phyloP scores from a whole-genome alignment of 352 stramenopile genomes.

The Globisporangium sylvaticum region DNA sequence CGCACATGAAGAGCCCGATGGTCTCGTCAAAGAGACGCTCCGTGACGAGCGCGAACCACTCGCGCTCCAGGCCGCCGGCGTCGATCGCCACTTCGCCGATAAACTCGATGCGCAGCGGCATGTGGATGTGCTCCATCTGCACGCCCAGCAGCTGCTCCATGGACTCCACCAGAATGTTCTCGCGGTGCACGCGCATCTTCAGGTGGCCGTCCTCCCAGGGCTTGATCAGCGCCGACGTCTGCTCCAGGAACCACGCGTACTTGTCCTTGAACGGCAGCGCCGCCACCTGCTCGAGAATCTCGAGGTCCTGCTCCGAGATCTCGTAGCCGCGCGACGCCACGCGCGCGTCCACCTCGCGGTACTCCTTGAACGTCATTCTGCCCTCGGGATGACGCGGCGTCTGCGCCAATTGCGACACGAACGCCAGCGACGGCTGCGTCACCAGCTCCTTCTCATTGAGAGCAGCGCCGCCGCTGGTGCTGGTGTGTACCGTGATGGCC shows the following conservation, averaged over 20 bases:
- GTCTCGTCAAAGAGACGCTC: conserved; percentile 86
- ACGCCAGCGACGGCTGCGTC: conserved; percentile 77
- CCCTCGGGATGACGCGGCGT: conserved; percentile 77
- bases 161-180: conserved; percentile 81
- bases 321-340: conserved; percentile 84
- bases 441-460: conserved; percentile 58
- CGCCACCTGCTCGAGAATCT: conserved; percentile 83
- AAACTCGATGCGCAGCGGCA: conserved; percentile 87
- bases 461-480: neutral
- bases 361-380: conserved; percentile 88
- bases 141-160: conserved; percentile 83
- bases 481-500: conserved; percentile 7
- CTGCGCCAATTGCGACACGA: conserved; percentile 82
- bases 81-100: conserved; percentile 88
- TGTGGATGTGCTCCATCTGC: conserved; percentile 86
- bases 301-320: conserved; percentile 84
- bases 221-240: conserved; percentile 80
- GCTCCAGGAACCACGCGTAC: conserved; percentile 84
- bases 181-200: conserved; percentile 83
- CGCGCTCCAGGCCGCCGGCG: conserved; percentile 83
- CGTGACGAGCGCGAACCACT: conserved; percentile 87
- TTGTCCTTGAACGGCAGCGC: conserved; percentile 87
- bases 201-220: conserved; percentile 82
- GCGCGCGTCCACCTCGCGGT: conserved; percentile 81
- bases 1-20: conserved; percentile 85